phyloP scores from a whole-genome alignment of 2,329 filamentous ascomycete genomes.

The Stachybotrys elegans region DNA sequence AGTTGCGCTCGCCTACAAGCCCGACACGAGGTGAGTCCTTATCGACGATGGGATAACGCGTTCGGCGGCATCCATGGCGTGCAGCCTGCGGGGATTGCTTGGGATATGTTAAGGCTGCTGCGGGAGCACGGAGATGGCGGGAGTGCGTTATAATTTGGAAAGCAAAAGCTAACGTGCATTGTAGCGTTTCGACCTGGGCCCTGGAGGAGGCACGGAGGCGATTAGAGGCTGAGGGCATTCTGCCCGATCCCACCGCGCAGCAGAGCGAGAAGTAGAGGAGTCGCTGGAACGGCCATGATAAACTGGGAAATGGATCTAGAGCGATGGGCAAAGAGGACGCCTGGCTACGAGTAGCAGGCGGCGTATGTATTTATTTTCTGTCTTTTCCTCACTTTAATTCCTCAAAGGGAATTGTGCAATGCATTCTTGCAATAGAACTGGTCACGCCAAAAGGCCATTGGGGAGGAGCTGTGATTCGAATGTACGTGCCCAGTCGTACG shows the following conservation, averaged over 20 bases:
- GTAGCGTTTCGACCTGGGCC: conserved; percentile 98
- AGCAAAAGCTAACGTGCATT: conserved; percentile 1
- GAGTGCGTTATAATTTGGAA: too few relatives aligned
- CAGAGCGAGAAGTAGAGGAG: conserved; percentile 39
- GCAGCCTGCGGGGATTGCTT: too few relatives aligned
- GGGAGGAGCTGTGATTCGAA: too few relatives aligned
- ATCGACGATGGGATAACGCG: too few relatives aligned
- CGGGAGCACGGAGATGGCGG: too few relatives aligned
- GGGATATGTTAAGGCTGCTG: too few relatives aligned
- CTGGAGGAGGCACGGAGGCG: conserved; percentile 92
- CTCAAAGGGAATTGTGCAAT: too few relatives aligned
- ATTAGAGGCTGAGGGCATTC: conserved; percentile 91
- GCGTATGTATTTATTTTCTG: conserved; percentile 3
- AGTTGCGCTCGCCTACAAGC: conserved; percentile 91
- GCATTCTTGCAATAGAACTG: too few relatives aligned
- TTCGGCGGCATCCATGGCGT: too few relatives aligned
- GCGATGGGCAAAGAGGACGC: conserved; percentile 6
- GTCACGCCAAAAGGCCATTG: too few relatives aligned
- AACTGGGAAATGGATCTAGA: conserved; percentile 3
- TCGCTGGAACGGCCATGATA: conserved; percentile 5
- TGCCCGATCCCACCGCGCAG: conserved; percentile 66
- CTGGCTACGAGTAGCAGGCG: conserved; percentile 8
- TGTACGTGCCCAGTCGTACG: too few relatives aligned
- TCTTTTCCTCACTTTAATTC: background rate
- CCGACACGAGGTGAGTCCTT: conserved; percentile 87